These are phyloP conservation scores for Calonectria leucothoes DNA, from an alignment of 2,329 filamentous ascomycete genomes.

Conservation along the genomic window DNA sequence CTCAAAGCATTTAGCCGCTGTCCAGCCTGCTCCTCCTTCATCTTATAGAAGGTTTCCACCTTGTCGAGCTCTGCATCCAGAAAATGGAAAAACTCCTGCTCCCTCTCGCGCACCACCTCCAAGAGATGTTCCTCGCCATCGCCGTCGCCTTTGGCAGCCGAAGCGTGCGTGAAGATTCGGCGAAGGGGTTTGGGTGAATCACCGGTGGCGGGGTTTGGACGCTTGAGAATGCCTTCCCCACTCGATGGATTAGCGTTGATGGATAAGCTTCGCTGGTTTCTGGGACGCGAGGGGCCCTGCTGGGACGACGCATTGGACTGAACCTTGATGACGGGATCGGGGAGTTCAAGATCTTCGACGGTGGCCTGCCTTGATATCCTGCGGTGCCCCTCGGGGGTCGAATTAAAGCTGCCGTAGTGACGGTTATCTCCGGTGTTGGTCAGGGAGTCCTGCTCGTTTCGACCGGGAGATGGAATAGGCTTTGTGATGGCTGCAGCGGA, in stretches of 20 bases:
- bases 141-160: constrained; percentile 36
- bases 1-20: constrained; percentile 77
- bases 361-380: constrained; percentile 35
- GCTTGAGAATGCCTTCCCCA: neutral
- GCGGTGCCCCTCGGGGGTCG: constrained; percentile 50
- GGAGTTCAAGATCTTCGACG: constrained; percentile 60
- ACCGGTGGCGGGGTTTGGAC: neutral
- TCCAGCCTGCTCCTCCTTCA: constrained; percentile 88
- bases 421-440: constrained; percentile 51
- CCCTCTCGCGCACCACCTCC: constrained; percentile 75
- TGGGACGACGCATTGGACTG: constrained; percentile 42
- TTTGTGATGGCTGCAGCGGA: constrained; percentile 22
- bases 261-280: constrained; percentile 53
- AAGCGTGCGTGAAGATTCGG: constrained; percentile 50
- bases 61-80: constrained; percentile 89
- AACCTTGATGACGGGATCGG: constrained; percentile 63
- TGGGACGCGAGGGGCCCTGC: constrained; percentile 37
- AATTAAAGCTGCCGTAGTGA: constrained; percentile 66
- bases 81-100: constrained; percentile 89
- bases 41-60: constrained; percentile 88
- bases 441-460: constrained; percentile 54
- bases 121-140: constrained; percentile 58
- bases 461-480: constrained; percentile 33
- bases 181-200: constrained; percentile 47
- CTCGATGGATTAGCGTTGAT: constrained; percentile 32